Conservation (phyloP, 768 basidiomycete genomes). For the Leccinum incarnatum region DNA sequence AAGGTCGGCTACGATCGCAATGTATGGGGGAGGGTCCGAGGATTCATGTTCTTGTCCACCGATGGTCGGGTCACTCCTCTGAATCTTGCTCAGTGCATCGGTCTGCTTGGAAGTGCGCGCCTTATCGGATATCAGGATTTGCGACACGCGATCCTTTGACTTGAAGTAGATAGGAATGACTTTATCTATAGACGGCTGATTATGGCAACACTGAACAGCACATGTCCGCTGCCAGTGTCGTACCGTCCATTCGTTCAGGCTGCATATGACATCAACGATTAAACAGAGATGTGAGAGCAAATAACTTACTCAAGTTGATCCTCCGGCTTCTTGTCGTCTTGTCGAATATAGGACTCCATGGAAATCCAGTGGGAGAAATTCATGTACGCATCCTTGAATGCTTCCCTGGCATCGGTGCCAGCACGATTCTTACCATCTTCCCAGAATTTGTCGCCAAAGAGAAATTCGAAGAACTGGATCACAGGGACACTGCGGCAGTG, state of each 20-base stretch:
- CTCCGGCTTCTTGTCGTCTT: neutral
- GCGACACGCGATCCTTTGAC: neutral
- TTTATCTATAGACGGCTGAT: neutral
- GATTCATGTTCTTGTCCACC: neutral
- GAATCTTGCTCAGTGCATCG: neutral
- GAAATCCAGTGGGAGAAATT: too few species aligned
- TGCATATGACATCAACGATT: neutral
- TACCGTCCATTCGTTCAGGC: neutral
- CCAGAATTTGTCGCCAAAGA: too few species aligned
- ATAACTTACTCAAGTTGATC: neutral
- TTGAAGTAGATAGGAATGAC: neutral
- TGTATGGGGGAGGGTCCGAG: neutral
- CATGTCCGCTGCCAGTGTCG: neutral
- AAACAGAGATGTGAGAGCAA: neutral
- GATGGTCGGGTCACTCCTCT: neutral
- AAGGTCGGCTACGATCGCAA: neutral
- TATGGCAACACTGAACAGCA: neutral
- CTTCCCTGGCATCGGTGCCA: too few species aligned
- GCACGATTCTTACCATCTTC: too few species aligned
- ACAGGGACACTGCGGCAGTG: too few species aligned
- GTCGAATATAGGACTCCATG: neutral
- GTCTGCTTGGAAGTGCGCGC: neutral
- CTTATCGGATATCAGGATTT: conserved; percentile 2
- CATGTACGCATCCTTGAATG: too few species aligned
- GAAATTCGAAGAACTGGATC: too few species aligned